phyloP scores from a whole-genome alignment of 208 protist species.

The Trypanosoma cruzi region DNA sequence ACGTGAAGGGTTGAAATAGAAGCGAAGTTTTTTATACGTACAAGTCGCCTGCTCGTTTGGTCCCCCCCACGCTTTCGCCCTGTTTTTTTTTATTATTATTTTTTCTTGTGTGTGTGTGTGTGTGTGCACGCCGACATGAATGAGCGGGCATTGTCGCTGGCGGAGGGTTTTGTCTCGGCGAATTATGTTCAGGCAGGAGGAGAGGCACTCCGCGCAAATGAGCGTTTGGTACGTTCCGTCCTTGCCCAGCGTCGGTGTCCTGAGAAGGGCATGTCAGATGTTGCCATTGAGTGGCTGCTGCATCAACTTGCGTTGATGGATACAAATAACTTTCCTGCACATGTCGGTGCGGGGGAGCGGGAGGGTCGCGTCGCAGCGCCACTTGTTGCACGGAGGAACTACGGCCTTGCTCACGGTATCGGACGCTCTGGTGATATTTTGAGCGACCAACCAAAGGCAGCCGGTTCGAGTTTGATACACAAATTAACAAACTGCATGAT shows the following conservation, averaged over 20 bases:
- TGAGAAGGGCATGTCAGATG: constrained; percentile 86
- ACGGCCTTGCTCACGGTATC: constrained; percentile 94
- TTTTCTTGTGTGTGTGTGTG: not conserved
- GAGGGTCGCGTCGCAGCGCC: constrained; percentile 92
- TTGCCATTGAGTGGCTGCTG: constrained; percentile 90
- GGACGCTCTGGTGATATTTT: constrained; percentile 95
- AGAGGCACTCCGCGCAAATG: constrained; percentile 46
- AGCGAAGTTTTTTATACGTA: too few species aligned
- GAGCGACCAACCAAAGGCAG: constrained; percentile 97
- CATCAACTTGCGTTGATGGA: constrained; percentile 95
- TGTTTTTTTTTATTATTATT: constrained; percentile 6
- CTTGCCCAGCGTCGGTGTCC: constrained; percentile 91
- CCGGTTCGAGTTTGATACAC: constrained; percentile 95
- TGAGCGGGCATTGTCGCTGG: constrained; percentile 40
- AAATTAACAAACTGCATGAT: constrained; percentile 92
- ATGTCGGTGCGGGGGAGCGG: constrained; percentile 96
- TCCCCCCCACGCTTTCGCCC: too few species aligned
- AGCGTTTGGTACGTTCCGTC: constrained; percentile 47
- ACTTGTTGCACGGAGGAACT: constrained; percentile 90
- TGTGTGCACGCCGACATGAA: constrained; percentile 41
- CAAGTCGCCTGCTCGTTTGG: too few species aligned
- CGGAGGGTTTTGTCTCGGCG: constrained; percentile 44
- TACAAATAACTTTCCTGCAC: constrained; percentile 86
- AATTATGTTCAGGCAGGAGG: constrained; percentile 53
- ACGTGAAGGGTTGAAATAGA: too few species aligned